phyloP scores from a whole-genome alignment of 116 monocot genomes.

The Phalaenopsis hybrid region DNA sequence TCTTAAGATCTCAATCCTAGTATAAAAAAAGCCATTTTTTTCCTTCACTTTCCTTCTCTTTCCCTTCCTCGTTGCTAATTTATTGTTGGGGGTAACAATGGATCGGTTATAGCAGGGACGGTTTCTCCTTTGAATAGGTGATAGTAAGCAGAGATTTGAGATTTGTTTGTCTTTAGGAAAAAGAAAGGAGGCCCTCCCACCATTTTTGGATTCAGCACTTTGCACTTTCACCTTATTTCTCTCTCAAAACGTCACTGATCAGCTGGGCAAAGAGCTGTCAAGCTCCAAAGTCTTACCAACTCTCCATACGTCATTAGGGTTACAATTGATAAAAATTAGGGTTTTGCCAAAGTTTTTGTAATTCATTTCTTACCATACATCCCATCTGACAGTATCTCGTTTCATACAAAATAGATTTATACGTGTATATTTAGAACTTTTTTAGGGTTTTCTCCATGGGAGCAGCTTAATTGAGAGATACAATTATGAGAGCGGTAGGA shows the following conservation, averaged over 20 bases:
- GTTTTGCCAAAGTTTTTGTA: neutral
- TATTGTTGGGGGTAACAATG: neutral
- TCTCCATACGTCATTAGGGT: constrained; percentile 1
- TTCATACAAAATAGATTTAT: neutral
- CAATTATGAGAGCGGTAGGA: neutral
- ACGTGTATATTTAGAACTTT: neutral
- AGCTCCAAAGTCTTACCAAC: neutral
- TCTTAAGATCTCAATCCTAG: neutral
- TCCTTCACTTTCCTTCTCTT: constrained; percentile 5
- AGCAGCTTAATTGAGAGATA: neutral
- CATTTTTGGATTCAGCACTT: neutral
- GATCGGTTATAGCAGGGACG: neutral
- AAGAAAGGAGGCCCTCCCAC: neutral
- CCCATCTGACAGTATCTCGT: neutral
- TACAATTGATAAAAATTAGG: neutral
- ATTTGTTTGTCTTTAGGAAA: neutral
- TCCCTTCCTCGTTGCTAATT: constrained; percentile 2
- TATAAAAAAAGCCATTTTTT: neutral
- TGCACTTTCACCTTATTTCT: neutral
- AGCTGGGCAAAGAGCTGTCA: neutral
- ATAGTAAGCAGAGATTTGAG: neutral
- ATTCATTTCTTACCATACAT: neutral
- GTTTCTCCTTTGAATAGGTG: neutral
- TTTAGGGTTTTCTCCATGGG: neutral
- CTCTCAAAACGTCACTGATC: neutral